phyloP scores from a whole-genome alignment of 192 early-diverging fungal species.

The Linnemannia hyalina region DNA sequence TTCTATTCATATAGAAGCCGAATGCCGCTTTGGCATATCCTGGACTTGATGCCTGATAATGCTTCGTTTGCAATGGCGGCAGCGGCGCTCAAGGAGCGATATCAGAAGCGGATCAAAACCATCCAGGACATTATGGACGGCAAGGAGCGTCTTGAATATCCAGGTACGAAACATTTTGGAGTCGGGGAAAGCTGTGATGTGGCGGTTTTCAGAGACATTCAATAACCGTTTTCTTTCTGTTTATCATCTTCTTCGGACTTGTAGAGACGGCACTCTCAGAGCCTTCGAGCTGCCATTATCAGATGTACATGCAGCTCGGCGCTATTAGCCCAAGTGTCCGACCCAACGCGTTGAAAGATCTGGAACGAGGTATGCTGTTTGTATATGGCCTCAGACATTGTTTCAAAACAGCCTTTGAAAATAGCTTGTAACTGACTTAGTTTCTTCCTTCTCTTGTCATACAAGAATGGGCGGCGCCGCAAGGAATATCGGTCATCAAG shows the following conservation, averaged over 20 bases:
- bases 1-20: neutral
- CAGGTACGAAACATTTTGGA: conserved; percentile 33
- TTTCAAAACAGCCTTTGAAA: neutral
- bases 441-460: neutral
- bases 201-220: neutral
- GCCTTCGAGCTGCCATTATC: conserved; percentile 52
- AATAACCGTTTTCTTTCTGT: neutral
- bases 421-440: neutral
- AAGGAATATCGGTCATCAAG: conserved; percentile 61
- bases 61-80: conserved; percentile 36
- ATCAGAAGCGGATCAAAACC: conserved; percentile 54
- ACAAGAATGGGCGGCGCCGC: conserved; percentile 63
- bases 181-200: neutral
- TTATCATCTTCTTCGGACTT: neutral
- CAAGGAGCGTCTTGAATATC: conserved; percentile 22
- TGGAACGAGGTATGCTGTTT: conserved; percentile 58
- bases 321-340: conserved; percentile 56
- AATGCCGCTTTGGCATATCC: conserved; percentile 53
- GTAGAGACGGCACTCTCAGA: conserved; percentile 42
- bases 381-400: neutral
- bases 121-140: conserved; percentile 51
- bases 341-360: conserved; percentile 55
- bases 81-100: conserved; percentile 51
- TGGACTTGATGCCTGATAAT: conserved; percentile 64
- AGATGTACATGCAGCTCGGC: conserved; percentile 64